Conservation (phyloP, 2,329 filamentous ascomycete genomes). For the Orbilia ellipsospora region DNA sequence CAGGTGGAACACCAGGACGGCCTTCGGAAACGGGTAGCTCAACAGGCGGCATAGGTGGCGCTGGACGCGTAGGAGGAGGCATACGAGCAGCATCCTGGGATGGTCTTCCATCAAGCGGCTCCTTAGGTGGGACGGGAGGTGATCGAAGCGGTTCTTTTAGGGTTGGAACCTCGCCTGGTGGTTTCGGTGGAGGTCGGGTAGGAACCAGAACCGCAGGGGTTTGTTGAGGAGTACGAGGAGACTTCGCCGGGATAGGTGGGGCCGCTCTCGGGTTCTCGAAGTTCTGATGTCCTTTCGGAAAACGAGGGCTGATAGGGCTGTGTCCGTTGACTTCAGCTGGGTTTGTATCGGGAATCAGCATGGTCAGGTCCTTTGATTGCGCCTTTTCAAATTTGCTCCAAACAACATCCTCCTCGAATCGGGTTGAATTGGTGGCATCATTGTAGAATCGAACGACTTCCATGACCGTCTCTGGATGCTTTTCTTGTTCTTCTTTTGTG, state of each 20-base stretch:
- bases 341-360: slow-evolving; percentile 63
- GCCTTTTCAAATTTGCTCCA: slow-evolving; percentile 97
- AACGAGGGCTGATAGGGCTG: slow-evolving; percentile 49
- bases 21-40: slow-evolving; percentile 35
- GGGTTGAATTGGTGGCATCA: slow-evolving; percentile 81
- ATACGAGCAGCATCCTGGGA: slow-evolving; percentile 39
- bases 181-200: slow-evolving; percentile 84
- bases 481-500: slow-evolving; percentile 91
- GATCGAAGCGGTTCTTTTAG: slow-evolving; percentile 70
- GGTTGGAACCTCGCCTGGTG: slow-evolving; percentile 69
- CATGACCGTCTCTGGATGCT: slow-evolving; percentile 94
- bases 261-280: slow-evolving; percentile 97
- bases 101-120: slow-evolving; percentile 48
- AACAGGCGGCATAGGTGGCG: slow-evolving; percentile 29
- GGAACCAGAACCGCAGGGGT: slow-evolving; percentile 70
- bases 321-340: slow-evolving; percentile 56
- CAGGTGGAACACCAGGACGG: slow-evolving; percentile 41
- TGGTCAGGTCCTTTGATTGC: slow-evolving; percentile 65
- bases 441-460: slow-evolving; percentile 98
- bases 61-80: slow-evolving; percentile 49
- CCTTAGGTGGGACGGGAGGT: slow-evolving; percentile 69
- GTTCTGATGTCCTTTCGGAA: slow-evolving; percentile 65
- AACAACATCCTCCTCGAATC: slow-evolving; percentile 78
- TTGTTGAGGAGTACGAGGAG: slow-evolving; percentile 62
- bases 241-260: slow-evolving; percentile 79